These are phyloP conservation scores for Dryas drummondii DNA, from an alignment of 306 rosid genomes.

Conservation along the genomic window DNA sequence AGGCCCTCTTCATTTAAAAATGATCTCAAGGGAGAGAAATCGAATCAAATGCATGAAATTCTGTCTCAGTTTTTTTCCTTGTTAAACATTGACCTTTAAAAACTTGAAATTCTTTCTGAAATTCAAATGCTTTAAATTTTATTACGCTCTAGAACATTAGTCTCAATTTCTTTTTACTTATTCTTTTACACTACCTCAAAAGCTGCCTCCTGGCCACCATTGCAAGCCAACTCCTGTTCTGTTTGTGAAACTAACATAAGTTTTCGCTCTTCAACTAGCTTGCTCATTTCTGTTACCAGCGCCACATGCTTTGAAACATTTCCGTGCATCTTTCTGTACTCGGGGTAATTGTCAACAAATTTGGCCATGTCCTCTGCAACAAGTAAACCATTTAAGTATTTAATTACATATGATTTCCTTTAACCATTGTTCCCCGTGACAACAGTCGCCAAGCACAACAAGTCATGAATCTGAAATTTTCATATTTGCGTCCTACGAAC, in stretches of 20 bases:
- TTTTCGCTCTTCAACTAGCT: conserved; percentile 61
- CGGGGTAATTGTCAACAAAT: not conserved
- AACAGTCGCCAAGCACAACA: not conserved
- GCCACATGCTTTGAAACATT: too few species aligned
- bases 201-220: conserved; percentile 93
- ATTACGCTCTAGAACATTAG: not conserved
- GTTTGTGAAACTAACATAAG: conserved; percentile 90
- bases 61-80: not conserved
- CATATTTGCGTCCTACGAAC: conserved; percentile 46
- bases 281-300: not conserved
- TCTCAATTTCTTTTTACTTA: not conserved
- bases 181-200: conserved; percentile 67
- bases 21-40: not conserved
- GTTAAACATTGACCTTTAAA: not conserved
- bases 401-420: not conserved
- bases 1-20: not conserved
- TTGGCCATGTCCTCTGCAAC: conserved; percentile 28
- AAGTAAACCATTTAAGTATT: conserved; percentile 24
- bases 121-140: not conserved
- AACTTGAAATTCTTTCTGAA: not conserved
- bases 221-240: conserved; percentile 97
- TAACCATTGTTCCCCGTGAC: not conserved
- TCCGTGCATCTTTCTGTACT: conserved; percentile 5
- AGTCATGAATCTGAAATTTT: not conserved
- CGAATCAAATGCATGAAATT: not conserved